phyloP scores from a whole-genome alignment of 1,284 basidiomycete species.

The Sanguinoderma infundibulare region DNA sequence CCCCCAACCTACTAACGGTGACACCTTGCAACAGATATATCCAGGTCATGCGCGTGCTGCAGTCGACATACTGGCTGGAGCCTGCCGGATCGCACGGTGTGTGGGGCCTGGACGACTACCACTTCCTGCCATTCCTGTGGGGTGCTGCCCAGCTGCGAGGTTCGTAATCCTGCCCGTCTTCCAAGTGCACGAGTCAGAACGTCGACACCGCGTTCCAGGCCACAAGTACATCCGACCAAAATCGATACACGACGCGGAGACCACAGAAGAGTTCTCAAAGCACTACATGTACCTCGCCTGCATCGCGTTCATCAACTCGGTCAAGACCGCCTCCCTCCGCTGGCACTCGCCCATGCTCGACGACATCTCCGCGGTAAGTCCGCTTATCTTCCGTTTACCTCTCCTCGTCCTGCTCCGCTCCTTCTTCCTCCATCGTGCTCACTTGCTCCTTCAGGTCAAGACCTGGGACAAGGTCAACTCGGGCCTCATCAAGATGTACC shows the following conservation, averaged over 20 bases:
- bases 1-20: background rate
- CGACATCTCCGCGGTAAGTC: slow-evolving; percentile 88
- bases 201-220: slow-evolving; percentile 44
- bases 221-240: slow-evolving; percentile 93
- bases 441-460: slow-evolving; percentile 63
- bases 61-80: slow-evolving; percentile 97
- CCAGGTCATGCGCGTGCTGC: slow-evolving; percentile 87
- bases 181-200: background rate
- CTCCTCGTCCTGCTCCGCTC: background rate
- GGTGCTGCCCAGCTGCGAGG: slow-evolving; percentile 86
- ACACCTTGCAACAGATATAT: slow-evolving; percentile 66
- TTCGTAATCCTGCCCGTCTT: slow-evolving; percentile 30
- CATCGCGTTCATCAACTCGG: slow-evolving; percentile 96
- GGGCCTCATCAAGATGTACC: slow-evolving; percentile 99
- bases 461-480: slow-evolving; percentile 97
- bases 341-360: slow-evolving; percentile 99
- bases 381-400: background rate
- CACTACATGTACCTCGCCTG: slow-evolving; percentile 99
- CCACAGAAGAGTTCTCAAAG: slow-evolving; percentile 91
- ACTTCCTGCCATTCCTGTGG: slow-evolving; percentile 94
- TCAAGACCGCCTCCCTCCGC: slow-evolving; percentile 93
- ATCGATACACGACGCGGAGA: slow-evolving; percentile 90
- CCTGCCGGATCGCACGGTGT: slow-evolving; percentile 98
- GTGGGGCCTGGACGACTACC: slow-evolving; percentile 98
- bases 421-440: background rate